Conservation (phyloP, 768 basidiomycete species). For the Rossbeevera mucosa region DNA sequence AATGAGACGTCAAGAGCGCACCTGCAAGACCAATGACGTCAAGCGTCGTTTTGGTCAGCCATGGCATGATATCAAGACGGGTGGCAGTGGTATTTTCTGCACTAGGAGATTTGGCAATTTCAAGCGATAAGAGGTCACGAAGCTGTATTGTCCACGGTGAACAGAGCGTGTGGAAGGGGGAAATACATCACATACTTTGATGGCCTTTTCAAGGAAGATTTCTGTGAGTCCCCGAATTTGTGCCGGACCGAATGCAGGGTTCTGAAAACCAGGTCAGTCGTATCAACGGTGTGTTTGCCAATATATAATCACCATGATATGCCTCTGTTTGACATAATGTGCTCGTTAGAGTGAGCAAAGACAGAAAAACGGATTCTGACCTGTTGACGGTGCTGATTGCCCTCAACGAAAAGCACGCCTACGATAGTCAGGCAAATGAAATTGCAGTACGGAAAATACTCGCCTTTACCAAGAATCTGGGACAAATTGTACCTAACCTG, state of each 20-base stretch:
- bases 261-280: constrained; percentile 30
- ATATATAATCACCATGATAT: constrained; percentile 23
- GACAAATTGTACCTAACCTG: constrained; percentile 1
- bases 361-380: constrained; percentile 10
- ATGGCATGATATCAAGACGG: constrained; percentile 30
- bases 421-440: neutral
- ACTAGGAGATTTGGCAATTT: constrained; percentile 28
- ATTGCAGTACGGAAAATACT: neutral
- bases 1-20: constrained; percentile 17
- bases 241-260: constrained; percentile 58
- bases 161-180: neutral
- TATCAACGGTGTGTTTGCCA: neutral
- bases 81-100: neutral
- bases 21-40: constrained; percentile 35
- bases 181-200: constrained; percentile 33
- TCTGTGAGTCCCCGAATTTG: constrained; percentile 54
- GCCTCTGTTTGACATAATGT: constrained; percentile 5
- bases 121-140: constrained; percentile 39
- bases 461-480: constrained; percentile 1
- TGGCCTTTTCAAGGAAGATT: constrained; percentile 54
- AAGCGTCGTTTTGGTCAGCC: constrained; percentile 34
- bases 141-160: constrained; percentile 22
- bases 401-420: constrained; percentile 9
- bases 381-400: constrained; percentile 35
- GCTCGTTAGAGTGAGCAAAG: neutral